A percentile compares a stretch with the other conserved stretches of the same genome.
phyloP scores from a whole-genome alignment of 495 filamentous ascomycete genomes.

The Tuber brumale region DNA sequence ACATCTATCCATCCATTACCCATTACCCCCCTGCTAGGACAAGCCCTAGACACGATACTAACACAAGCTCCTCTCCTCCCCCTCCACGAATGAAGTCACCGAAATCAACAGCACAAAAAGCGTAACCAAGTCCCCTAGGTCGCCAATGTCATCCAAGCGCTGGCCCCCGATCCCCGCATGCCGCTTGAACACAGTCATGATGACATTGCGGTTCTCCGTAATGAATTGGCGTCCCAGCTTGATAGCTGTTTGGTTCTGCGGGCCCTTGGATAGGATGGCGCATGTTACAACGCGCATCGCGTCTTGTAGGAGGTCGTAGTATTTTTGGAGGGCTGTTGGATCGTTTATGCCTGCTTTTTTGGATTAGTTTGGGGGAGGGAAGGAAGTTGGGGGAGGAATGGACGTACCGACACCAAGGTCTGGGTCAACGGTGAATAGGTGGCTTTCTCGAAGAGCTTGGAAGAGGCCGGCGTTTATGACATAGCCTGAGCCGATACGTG shows the following conservation, averaged over 20 bases:
- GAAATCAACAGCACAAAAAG: slow-evolving; percentile 54
- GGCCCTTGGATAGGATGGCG: slow-evolving; percentile 67
- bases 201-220: slow-evolving; percentile 65
- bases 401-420: slow-evolving; percentile 74
- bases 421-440: slow-evolving; percentile 82
- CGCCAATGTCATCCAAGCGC: slow-evolving; percentile 45
- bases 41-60: neutral
- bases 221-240: slow-evolving; percentile 70
- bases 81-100: slow-evolving; percentile 57
- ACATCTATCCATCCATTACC: neutral
- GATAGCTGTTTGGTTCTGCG: slow-evolving; percentile 69
- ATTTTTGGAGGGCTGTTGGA: slow-evolving; percentile 63
- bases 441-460: slow-evolving; percentile 66
- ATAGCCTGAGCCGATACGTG: slow-evolving; percentile 66
- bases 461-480: slow-evolving; percentile 88
- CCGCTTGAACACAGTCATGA: slow-evolving; percentile 86
- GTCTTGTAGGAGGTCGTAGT: slow-evolving; percentile 75
- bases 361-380: slow-evolving; percentile 18
- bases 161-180: slow-evolving; percentile 68
- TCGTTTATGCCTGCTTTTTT: slow-evolving; percentile 55
- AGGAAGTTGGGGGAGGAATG: slow-evolving; percentile 5
- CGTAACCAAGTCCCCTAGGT: slow-evolving; percentile 50
- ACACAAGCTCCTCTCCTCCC: slow-evolving; percentile 33
- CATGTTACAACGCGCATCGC: slow-evolving; percentile 74
- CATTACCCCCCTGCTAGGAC: neutral